Conservation (phyloP, 1,284 basidiomycete genomes). For the Ganoderma meredithae region DNA sequence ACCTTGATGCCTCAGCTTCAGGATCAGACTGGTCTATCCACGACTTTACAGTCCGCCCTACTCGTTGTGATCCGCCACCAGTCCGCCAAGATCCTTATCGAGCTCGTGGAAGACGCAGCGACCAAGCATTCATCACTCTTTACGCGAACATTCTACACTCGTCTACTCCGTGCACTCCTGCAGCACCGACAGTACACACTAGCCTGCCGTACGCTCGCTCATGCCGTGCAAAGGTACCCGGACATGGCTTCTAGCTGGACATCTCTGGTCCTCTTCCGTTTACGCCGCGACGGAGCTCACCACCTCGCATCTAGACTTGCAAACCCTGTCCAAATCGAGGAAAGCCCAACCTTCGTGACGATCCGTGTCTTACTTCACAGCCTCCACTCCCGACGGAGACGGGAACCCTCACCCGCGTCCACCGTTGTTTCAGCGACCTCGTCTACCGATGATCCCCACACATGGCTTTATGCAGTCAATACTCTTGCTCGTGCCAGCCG, state of each 20-base stretch:
- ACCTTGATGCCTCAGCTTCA: constrained; percentile 4
- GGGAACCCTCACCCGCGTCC: background rate
- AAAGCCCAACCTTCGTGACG: background rate
- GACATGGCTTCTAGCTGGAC: constrained; percentile 12
- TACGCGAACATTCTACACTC: constrained; percentile 14
- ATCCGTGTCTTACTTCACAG: background rate
- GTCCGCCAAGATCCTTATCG: constrained; percentile 12
- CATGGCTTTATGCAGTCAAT: constrained; percentile 16
- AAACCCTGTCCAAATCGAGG: background rate
- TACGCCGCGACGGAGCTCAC: constrained; percentile 17
- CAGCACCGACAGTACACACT: constrained; percentile 30
- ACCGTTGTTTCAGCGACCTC: background rate
- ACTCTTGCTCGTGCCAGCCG: constrained; percentile 33
- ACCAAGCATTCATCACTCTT: constrained; percentile 12
- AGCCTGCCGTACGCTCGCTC: constrained; percentile 19
- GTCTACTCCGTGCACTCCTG: constrained; percentile 28
- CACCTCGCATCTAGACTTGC: constrained; percentile 15
- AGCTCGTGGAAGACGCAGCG: constrained; percentile 18
- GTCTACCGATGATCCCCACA: background rate
- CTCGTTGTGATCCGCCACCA: constrained; percentile 24
- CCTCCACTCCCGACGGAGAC: constrained; percentile 6
- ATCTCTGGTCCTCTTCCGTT: constrained; percentile 7
- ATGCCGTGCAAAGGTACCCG: constrained; percentile 2
- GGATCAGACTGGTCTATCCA: background rate
- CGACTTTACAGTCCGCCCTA: constrained; percentile 14